Base-by-base conservation (phyloP, 2,329 filamentous ascomycete genomes). In the Alternaria rosae region DNA sequence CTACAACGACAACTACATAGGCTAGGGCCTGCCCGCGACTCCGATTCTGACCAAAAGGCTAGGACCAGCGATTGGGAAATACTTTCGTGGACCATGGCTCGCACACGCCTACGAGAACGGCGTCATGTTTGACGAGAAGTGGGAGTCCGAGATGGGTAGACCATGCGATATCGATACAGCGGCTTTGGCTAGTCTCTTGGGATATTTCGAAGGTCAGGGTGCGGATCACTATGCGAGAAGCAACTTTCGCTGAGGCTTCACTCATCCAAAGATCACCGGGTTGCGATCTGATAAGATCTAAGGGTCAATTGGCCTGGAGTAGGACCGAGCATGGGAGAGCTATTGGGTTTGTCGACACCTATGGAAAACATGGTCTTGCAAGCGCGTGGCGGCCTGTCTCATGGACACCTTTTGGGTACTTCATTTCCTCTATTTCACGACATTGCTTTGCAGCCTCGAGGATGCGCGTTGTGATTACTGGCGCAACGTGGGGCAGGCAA, bases 401-500 rank as follows among this genome's bases (percentile, higher is more conserved):
- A 38, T 38, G 8, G 32, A 38, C 4, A 38, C 4, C 32, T 7
- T 38, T 9, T 4, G 23, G 15, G 32, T 35, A 23, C 11, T 35
- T 28, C 7, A 15, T 35, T 21, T 17, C 10, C 8, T 13, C 25
- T 32, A 42, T 50, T 42, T 21, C n/a, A 53, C 23, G 10, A 48
- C 23, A 53, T 43, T 3, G 10, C 3, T 13, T 47, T 21, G 26
- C 15, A 8, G 57, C 6, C n/a, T 32, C 20, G 28, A 21, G 35
- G 15, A 28, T 43, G 15, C 7, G 45, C 35, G 6, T 41, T 20
- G 20, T 58, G 26, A 7, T 28, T 38, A 32, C 13, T 47, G 9
- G 21, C 47, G 48, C 20, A 30, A 58, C 32, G 59, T 58, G 59
- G 54, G 54, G 54, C 48, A 54, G 54, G 54, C 48, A 50, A 45